Conservation (phyloP, 2,329 filamentous ascomycete genomes). For the Colletotrichum chlorophyti region DNA sequence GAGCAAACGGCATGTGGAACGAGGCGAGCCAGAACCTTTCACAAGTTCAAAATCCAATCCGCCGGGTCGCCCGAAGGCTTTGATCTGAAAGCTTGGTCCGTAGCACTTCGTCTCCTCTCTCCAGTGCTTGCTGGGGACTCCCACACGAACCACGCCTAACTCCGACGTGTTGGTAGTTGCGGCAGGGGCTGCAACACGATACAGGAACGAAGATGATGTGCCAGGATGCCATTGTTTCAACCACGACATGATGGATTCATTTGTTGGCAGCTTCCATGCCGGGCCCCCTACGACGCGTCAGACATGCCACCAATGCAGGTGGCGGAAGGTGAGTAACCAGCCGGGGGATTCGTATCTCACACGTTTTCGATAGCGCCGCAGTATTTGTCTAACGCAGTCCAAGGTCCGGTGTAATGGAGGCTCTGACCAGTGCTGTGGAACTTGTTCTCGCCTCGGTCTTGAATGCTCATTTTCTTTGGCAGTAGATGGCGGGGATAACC, state of each 20-base stretch:
- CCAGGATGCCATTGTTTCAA: constrained; percentile 15
- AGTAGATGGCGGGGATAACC: background rate
- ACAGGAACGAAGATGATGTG: constrained; percentile 6
- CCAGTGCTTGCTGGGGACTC: too few relatives aligned
- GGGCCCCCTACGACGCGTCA: constrained; percentile 24
- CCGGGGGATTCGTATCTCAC: background rate
- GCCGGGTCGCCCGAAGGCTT: background rate
- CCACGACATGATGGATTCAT: constrained; percentile 28
- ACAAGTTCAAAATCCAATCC: background rate
- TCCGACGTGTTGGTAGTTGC: constrained; percentile 4
- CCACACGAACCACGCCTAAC: too few relatives aligned
- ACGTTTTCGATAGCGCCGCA: too few relatives aligned
- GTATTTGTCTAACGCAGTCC: too few relatives aligned
- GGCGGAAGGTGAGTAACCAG: constrained; percentile 30
- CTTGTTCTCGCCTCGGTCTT: constrained; percentile 42
- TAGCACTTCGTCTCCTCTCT: too few relatives aligned
- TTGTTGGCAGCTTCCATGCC: constrained; percentile 30
- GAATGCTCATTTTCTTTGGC: constrained; percentile 38
- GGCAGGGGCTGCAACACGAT: constrained; percentile 12
- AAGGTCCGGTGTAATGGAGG: constrained; percentile 40
- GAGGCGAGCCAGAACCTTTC: background rate
- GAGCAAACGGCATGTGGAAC: constrained; percentile 1
- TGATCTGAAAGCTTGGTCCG: background rate
- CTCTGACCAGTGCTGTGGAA: constrained; percentile 35
- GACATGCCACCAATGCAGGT: constrained; percentile 35